Evolutionary conservation across 164 flowering plant genomes (phyloP), one percentile per base, ranked within the genome.

Genomic region (Vitis rotundifolia): DNA sequence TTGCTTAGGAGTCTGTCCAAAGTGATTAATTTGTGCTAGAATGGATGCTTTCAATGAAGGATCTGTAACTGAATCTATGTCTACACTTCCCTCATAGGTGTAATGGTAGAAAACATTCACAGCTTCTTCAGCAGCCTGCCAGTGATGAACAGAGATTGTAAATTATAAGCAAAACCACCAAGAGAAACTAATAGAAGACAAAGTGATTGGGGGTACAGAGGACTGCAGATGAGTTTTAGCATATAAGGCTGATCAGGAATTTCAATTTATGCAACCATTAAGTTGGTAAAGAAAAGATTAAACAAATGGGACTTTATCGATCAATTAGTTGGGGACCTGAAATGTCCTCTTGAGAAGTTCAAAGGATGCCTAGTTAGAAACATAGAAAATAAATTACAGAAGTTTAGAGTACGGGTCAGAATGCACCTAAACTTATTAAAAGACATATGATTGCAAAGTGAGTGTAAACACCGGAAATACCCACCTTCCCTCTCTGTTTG

Each of bases 21-120:
- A 96, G 81, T 96, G 98, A 71, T 96, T 96, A 53, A 96, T 96
- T 69, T 96, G 99, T 12, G 99, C 99, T 31, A 96, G 81, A 77
- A 96, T 93, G 57, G 99, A 90, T n/a, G 98, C 97, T 77, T 96
- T 96, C 98, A 96, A 86, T 49, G 97, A 91, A 72, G 99, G 95
- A 79, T 96, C 99, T 44, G 89, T 81, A 51, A 96, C 95, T 1
- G 97, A 83, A 78, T 96, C 99, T 58, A 96, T 93, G 73, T 96
- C 99, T 73, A 96, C 99, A 68, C 87, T 96, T 54, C 99, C 99
- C 81, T 96, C 99, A 63, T 96, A 96, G 53, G 99, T 96, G 73
- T 96, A 96, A 70, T 96, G 97, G 73, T 96, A 96, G 88, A 96
- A 96, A 51, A 96, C 99, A 78, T 96, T 96, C 5, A 89, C 89